A percentile compares a stretch with the other conserved stretches of the same genome.
These are phyloP conservation scores for Boletellus emodensis DNA, from an alignment of 768 basidiomycete genomes.

Conservation along the genomic window DNA sequence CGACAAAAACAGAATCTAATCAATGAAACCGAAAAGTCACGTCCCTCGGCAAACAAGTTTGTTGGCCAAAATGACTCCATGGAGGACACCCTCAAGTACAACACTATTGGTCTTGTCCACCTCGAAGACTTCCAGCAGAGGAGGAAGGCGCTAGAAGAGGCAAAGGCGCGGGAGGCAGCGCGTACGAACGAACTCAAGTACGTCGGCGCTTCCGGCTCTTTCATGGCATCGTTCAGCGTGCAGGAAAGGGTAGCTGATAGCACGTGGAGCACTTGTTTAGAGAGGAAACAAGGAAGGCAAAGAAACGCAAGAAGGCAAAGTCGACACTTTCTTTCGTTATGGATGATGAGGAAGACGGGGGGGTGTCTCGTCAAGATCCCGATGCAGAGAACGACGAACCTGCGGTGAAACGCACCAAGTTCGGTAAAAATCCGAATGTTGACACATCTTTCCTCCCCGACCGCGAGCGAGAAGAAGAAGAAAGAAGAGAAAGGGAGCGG, in stretches of 20 bases:
- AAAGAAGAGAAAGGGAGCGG: constrained; percentile 83
- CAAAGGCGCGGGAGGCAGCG: constrained; percentile 85
- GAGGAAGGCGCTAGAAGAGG: constrained; percentile 86
- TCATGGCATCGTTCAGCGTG: constrained; percentile 1
- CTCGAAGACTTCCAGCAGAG: constrained; percentile 91
- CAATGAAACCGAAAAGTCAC: constrained; percentile 88
- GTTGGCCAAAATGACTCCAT: constrained; percentile 92
- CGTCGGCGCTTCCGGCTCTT: constrained; percentile 36
- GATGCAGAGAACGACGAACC: constrained; percentile 42
- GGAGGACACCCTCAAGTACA: constrained; percentile 89
- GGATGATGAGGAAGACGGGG: constrained; percentile 65
- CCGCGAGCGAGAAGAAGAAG: constrained; percentile 92
- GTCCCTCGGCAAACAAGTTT: constrained; percentile 83
- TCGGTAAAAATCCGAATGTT: constrained; percentile 93
- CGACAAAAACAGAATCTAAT: constrained; percentile 78
- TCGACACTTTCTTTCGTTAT: constrained; percentile 87
- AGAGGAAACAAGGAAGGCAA: constrained; percentile 78
- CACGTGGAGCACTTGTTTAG: constrained; percentile 82
- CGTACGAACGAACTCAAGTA: constrained; percentile 83
- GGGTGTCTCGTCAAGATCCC: constrained; percentile 36
- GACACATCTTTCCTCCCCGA: constrained; percentile 99
- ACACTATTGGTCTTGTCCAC: constrained; percentile 86
- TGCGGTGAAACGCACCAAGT: constrained; percentile 65
- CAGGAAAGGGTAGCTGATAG: constrained; percentile 57
- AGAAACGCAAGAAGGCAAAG: constrained; percentile 93